Conservation (phyloP, 306 rosid species). For the Phaseolus lunatus region DNA sequence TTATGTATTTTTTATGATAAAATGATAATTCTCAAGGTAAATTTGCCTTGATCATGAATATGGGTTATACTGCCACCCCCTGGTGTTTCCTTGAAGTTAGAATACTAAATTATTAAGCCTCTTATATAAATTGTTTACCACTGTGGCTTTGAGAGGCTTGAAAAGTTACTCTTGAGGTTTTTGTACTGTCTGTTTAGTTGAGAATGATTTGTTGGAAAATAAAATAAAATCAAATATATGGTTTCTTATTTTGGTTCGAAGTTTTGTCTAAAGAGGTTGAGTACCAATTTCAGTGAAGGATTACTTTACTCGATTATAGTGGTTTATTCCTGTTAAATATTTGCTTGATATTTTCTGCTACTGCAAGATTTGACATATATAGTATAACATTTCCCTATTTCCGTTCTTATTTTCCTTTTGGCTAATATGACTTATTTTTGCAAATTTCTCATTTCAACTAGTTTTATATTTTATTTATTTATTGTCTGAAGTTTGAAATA, state of each 20-base stretch:
- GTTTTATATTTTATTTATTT: not conserved
- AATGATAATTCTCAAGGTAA: constrained; percentile 14
- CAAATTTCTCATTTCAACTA: not conserved
- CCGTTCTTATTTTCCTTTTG: constrained; percentile 22
- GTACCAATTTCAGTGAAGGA: not conserved
- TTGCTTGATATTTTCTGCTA: constrained; percentile 31
- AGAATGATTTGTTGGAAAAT: constrained; percentile 14
- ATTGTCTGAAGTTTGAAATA: constrained; percentile 14
- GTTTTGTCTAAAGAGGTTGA: constrained; percentile 8
- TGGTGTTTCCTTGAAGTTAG: constrained; percentile 34
- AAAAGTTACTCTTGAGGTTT: constrained; percentile 9
- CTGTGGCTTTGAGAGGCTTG: constrained; percentile 23
- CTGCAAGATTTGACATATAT: constrained; percentile 21
- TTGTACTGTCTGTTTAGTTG: constrained; percentile 17
- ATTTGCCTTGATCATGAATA: constrained; percentile 26
- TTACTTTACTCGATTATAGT: constrained; percentile 25
- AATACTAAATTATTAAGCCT: not conserved
- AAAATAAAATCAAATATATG: constrained; percentile 12
- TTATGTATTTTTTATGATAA: not conserved
- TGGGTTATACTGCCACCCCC: constrained; percentile 7
- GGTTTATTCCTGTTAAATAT: constrained; percentile 33
- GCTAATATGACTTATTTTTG: constrained; percentile 2
- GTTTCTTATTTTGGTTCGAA: constrained; percentile 21
- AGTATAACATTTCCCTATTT: constrained; percentile 6
- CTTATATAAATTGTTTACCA: not conserved